These are phyloP conservation scores for Vaccinium darrowii DNA, from an alignment of 148 eudicot species.

Conservation along the genomic window DNA sequence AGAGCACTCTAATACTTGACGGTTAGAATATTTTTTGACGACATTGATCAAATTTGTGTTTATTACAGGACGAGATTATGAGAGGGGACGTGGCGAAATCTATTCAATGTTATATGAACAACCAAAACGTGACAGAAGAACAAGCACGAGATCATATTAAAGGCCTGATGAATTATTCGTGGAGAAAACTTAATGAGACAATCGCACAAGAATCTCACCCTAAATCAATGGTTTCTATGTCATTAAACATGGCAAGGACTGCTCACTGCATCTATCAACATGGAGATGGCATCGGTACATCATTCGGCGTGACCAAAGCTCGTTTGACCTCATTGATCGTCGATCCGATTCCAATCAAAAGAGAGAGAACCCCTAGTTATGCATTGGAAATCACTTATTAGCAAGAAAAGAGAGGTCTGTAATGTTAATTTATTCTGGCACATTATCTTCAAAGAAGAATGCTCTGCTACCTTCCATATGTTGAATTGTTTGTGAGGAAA, in stretches of 20 bases:
- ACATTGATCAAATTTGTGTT: not conserved
- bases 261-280: slow-evolving; percentile 16
- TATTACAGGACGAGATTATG: slow-evolving; percentile 17
- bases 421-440: no score
- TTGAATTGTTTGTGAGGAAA: no score
- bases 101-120: slow-evolving; percentile 13
- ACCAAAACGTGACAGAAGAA: not conserved
- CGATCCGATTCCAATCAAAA: slow-evolving; percentile 9
- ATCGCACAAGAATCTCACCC: not conserved
- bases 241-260: slow-evolving; percentile 25
- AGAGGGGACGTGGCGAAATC: slow-evolving; percentile 27
- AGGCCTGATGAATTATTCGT: not conserved
- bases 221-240: not conserved
- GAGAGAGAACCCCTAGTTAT: not conserved
- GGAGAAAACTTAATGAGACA: slow-evolving; percentile 19
- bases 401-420: not conserved
- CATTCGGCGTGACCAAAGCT: slow-evolving; percentile 11
- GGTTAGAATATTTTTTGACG: not conserved
- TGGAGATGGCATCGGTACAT: slow-evolving; percentile 23
- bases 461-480: no score
- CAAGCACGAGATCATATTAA: slow-evolving; percentile 15
- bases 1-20: not conserved
- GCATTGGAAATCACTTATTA: not conserved
- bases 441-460: no score
- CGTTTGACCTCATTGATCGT: slow-evolving; percentile 12